phyloP scores from a whole-genome alignment of 257 asterid genomes.

The Phtheirospermum japonicum region DNA sequence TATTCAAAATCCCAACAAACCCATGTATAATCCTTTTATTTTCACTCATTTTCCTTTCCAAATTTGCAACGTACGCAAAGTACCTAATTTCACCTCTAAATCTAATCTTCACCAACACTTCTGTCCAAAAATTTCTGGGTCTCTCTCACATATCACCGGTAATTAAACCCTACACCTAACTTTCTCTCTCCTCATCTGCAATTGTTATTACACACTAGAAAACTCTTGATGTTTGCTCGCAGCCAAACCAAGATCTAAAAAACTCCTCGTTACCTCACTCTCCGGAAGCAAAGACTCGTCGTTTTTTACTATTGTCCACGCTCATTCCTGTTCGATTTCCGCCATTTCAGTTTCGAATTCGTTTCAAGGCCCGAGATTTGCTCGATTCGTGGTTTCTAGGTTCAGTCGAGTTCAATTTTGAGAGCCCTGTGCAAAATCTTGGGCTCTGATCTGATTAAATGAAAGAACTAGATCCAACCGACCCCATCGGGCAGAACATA shows the following conservation, averaged over 20 bases:
- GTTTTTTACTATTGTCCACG: constrained; percentile 24
- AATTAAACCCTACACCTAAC: constrained; percentile 7
- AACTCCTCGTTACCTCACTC: constrained; percentile 22
- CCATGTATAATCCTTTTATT: neutral
- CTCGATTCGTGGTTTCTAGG: too few relatives aligned
- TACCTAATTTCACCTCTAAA: constrained; percentile 23
- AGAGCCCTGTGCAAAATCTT: too few relatives aligned
- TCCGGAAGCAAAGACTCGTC: constrained; percentile 23
- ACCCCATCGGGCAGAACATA: constrained; percentile 85
- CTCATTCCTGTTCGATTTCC: neutral
- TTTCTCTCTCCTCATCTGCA: constrained; percentile 20
- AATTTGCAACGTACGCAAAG: neutral
- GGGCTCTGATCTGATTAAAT: constrained; percentile 25
- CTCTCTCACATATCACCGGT: constrained; percentile 18
- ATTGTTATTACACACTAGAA: neutral
- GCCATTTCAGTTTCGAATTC: neutral
- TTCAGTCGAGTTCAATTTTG: too few relatives aligned
- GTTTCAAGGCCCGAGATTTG: constrained; percentile 30
- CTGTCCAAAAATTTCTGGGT: neutral
- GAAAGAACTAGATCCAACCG: constrained; percentile 71
- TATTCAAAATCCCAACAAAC: too few relatives aligned
- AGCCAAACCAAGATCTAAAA: constrained; percentile 38
- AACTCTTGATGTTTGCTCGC: neutral
- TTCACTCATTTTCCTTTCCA: neutral
- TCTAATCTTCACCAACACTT: constrained; percentile 29